Evolutionary conservation across 2,329 filamentous ascomycete species (phyloP).

Genomic region (Didymella segeticola): DNA sequence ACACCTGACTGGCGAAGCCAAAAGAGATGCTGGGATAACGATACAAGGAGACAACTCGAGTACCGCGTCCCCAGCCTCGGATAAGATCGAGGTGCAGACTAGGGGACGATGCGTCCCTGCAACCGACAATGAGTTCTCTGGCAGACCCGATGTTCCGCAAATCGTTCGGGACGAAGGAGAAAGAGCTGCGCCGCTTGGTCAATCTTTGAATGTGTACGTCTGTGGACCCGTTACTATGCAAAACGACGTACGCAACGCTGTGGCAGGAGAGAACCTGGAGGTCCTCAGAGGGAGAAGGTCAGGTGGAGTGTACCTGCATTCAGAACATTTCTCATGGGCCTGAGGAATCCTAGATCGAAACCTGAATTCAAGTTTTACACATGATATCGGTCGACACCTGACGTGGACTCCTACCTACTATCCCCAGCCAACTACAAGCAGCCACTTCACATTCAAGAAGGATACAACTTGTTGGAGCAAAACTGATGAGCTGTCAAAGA

Average conservation of each 20-base stretch:
- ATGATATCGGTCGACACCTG: too few species aligned
- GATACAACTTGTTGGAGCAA: too few species aligned
- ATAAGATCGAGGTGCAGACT: background rate
- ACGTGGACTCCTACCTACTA: too few species aligned
- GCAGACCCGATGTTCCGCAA: background rate
- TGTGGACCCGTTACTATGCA: constrained; percentile 57
- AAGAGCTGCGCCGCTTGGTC: background rate
- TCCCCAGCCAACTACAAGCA: too few species aligned
- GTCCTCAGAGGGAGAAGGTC: constrained; percentile 41
- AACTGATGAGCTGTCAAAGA: too few species aligned
- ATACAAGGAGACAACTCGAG: background rate
- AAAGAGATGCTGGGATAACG: background rate
- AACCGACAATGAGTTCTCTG: background rate
- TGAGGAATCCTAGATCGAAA: too few species aligned
- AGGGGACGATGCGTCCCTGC: background rate
- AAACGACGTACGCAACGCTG: constrained; percentile 57
- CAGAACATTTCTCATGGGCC: constrained; percentile 53
- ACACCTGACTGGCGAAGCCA: background rate
- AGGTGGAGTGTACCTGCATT: constrained; percentile 55
- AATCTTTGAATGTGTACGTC: constrained; percentile 47
- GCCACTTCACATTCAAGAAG: too few species aligned
- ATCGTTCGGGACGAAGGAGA: background rate
- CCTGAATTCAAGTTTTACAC: too few species aligned
- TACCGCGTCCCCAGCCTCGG: background rate
- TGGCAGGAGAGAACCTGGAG: constrained; percentile 51